phyloP scores from a whole-genome alignment of 192 early-diverging fungal species.

The Backusella luteola region DNA sequence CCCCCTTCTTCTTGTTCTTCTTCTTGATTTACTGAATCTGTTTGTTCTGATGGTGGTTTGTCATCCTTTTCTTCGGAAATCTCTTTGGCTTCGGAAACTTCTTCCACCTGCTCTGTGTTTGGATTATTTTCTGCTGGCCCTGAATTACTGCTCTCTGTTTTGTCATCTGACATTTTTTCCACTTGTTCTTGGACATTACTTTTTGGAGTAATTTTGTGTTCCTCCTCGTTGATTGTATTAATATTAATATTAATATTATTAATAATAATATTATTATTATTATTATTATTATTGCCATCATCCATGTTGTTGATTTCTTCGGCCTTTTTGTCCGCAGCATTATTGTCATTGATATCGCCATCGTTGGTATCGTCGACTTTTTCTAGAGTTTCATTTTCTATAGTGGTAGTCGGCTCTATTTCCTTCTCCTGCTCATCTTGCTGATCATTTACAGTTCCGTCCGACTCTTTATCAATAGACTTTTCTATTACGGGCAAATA shows the following conservation, averaged over 20 bases:
- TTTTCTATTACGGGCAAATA: conserved; percentile 6
- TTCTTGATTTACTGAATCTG: background rate
- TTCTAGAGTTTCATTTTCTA: background rate
- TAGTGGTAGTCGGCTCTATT: background rate
- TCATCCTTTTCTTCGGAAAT: background rate
- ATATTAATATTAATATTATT: no score
- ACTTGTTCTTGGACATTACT: background rate
- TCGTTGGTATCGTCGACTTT: background rate
- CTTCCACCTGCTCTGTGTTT: background rate
- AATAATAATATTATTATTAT: no score
- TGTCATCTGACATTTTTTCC: background rate
- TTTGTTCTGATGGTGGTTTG: background rate
- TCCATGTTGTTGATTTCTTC: background rate
- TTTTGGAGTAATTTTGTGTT: background rate
- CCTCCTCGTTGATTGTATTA: background rate
- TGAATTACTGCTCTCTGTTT: background rate
- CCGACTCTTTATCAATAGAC: background rate
- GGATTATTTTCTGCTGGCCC: background rate
- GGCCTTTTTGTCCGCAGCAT: background rate
- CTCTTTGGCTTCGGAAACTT: background rate
- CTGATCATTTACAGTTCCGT: background rate
- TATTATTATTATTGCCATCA: background rate
- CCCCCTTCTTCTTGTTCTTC: background rate
- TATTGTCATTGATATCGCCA: background rate
- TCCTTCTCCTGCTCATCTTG: background rate